Conservation (phyloP, 306 rosid genomes). For the Trifolium fragiferum region DNA sequence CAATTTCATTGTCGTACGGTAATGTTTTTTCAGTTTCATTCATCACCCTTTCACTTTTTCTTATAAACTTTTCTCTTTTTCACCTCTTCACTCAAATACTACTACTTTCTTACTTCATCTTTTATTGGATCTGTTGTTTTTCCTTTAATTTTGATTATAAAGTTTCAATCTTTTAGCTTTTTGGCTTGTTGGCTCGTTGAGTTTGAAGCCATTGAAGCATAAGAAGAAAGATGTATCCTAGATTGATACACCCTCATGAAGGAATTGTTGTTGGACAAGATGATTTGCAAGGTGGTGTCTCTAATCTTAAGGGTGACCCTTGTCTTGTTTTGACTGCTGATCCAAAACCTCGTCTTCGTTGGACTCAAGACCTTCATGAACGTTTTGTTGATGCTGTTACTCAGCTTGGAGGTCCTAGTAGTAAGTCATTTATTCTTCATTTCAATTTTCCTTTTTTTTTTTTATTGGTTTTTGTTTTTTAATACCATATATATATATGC, state of each 20-base stretch:
- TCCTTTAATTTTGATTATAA: background rate
- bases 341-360: constrained; percentile 99
- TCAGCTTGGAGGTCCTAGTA: constrained; percentile 92
- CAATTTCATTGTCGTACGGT: constrained; percentile 41
- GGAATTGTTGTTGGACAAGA: constrained; percentile 54
- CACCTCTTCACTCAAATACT: constrained; percentile 7
- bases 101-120: background rate
- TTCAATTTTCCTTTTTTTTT: background rate
- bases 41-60: background rate
- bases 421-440: constrained; percentile 46
- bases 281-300: constrained; percentile 54
- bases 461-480: background rate
- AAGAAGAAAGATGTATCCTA: constrained; percentile 63
- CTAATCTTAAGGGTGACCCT: constrained; percentile 72
- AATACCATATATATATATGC: background rate
- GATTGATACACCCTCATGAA: constrained; percentile 67
- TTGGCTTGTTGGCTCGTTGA: constrained; percentile 18
- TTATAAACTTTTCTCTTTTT: constrained; percentile 1
- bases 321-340: constrained; percentile 93
- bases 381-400: constrained; percentile 94
- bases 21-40: constrained; percentile 5
- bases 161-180: background rate
- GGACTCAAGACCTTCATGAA: constrained; percentile 98
- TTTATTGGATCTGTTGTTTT: constrained; percentile 21
- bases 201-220: constrained; percentile 18